phyloP scores from a whole-genome alignment of 805 yeast genomes.

The Vanderwaltozyma verrucispora region DNA sequence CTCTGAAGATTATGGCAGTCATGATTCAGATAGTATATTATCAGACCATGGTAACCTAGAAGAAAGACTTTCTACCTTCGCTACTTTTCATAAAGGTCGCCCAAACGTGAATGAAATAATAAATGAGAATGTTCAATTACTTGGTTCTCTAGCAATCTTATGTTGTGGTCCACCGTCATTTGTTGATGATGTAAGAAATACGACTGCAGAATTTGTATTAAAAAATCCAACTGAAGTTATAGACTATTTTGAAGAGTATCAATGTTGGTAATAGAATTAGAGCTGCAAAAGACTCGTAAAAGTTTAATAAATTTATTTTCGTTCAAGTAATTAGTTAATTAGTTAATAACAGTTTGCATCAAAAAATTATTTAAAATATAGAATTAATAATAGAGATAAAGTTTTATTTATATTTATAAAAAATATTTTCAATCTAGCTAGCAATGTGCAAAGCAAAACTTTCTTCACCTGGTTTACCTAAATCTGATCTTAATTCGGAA shows the following conservation, averaged over 20 bases:
- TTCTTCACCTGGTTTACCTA: not conserved
- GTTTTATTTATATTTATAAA: too few relatives aligned
- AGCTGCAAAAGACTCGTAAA: not conserved
- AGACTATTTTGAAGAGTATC: slow-evolving; percentile 67
- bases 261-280: slow-evolving; percentile 43
- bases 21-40: not conserved
- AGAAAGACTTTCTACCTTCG: slow-evolving; percentile 13
- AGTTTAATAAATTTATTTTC: too few relatives aligned
- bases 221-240: slow-evolving; percentile 37
- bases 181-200: slow-evolving; percentile 46
- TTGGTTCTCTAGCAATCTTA: slow-evolving; percentile 40
- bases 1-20: slow-evolving; percentile 1
- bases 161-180: slow-evolving; percentile 54
- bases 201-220: slow-evolving; percentile 33
- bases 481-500: slow-evolving; percentile 2
- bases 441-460: not conserved
- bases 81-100: slow-evolving; percentile 34
- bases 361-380: too few relatives aligned
- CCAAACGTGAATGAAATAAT: slow-evolving; percentile 37
- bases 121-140: slow-evolving; percentile 26
- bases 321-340: too few relatives aligned
- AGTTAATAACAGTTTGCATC: too few relatives aligned
- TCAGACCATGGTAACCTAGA: not conserved
- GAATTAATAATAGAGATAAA: too few relatives aligned
- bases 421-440: too few relatives aligned